phyloP scores from a whole-genome alignment of 495 filamentous ascomycete genomes.

The Tetracladium setigerum region DNA sequence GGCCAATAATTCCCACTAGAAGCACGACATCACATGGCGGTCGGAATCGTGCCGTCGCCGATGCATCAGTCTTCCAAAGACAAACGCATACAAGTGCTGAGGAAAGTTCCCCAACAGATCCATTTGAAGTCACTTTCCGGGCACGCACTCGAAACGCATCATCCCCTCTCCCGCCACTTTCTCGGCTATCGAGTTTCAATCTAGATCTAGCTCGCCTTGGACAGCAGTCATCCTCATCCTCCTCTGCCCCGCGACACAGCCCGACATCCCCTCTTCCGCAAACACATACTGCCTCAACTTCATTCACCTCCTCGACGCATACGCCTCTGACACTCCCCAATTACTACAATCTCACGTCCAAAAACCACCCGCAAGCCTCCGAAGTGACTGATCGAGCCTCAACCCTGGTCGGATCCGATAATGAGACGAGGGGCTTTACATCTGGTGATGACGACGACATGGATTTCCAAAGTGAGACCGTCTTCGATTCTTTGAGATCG shows the following conservation, averaged over 20 bases:
- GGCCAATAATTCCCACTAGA: slow-evolving; percentile 15
- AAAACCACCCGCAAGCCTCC: slow-evolving; percentile 6
- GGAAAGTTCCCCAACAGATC: slow-evolving; percentile 10
- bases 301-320: slow-evolving; percentile 6
- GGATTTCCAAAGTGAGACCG: slow-evolving; percentile 80
- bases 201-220: slow-evolving; percentile 40
- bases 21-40: slow-evolving; percentile 11
- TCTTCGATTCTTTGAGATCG: slow-evolving; percentile 87
- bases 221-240: slow-evolving; percentile 24
- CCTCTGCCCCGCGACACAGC: slow-evolving; percentile 23
- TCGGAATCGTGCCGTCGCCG: slow-evolving; percentile 7
- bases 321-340: slow-evolving; percentile 9
- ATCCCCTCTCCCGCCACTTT: slow-evolving; percentile 48
- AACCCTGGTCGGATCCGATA: slow-evolving; percentile 77
- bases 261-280: slow-evolving; percentile 22
- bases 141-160: slow-evolving; percentile 39
- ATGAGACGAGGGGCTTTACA: slow-evolving; percentile 62
- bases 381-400: slow-evolving; percentile 58
- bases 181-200: slow-evolving; percentile 49
- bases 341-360: slow-evolving; percentile 4
- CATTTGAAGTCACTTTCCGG: slow-evolving; percentile 14
- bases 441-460: slow-evolving; percentile 81
- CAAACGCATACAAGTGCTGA: slow-evolving; percentile 2
- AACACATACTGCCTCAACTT: slow-evolving; percentile 13
- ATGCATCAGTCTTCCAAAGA: slow-evolving; percentile 12